phyloP scores from a whole-genome alignment of 2,329 filamentous ascomycete species.

The Penicillium aurantiogriseum region DNA sequence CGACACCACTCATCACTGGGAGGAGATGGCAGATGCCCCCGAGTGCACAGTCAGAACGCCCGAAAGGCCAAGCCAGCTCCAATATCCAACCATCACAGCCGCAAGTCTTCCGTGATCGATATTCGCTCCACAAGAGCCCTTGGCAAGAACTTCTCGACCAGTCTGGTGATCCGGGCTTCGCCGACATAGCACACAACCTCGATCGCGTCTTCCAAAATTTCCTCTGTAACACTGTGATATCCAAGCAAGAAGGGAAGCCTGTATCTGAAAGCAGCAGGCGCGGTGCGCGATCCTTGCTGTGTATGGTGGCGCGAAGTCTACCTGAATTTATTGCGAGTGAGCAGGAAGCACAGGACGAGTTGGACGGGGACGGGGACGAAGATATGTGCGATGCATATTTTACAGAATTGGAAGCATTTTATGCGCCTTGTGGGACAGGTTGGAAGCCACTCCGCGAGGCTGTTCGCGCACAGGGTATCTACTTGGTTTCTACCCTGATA shows the following conservation, averaged over 20 bases:
- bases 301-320: constrained; percentile 36
- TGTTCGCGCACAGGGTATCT: constrained; percentile 42
- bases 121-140: constrained; percentile 30
- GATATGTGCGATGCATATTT: constrained; percentile 45
- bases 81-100: constrained; percentile 13
- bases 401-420: constrained; percentile 42
- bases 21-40: constrained; percentile 26
- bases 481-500: constrained; percentile 39
- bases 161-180: constrained; percentile 33
- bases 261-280: constrained; percentile 4
- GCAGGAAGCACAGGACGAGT: constrained; percentile 35
- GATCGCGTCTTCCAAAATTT: constrained; percentile 39
- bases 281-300: constrained; percentile 39
- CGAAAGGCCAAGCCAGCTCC: constrained; percentile 6
- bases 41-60: constrained; percentile 24
- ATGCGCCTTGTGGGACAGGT: constrained; percentile 35
- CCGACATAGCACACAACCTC: constrained; percentile 36
- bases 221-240: constrained; percentile 33
- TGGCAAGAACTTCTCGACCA: constrained; percentile 38
- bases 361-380: constrained; percentile 33
- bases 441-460: constrained; percentile 44
- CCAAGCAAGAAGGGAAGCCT: constrained; percentile 2
- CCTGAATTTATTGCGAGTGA: constrained; percentile 42
- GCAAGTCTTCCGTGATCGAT: constrained; percentile 29
- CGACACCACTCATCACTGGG: constrained; percentile 43